Evolutionary conservation across 169 alveolate genomes (phyloP), one percentile per base, ranked within the genome.

Genomic region (Cryptosporidium viatorum): DNA sequence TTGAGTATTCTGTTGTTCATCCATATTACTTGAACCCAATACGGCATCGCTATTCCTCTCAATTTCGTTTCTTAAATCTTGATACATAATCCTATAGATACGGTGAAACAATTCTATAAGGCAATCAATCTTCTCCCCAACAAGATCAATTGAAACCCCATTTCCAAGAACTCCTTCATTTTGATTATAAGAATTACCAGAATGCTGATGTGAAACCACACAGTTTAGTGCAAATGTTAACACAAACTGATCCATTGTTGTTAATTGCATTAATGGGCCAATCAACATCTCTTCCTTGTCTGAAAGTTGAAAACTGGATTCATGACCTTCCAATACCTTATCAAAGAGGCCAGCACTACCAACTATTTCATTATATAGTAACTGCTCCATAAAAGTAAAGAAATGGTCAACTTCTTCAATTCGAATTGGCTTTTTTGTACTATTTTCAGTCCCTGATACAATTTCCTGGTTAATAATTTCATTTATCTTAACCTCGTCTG

Each of bases 31-130:
- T 18, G 43, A 33, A 21, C 31, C 10, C n/a, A 65, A 26, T 65
- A 65, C 35, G 5, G 41, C 10, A 65, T 35, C 51, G 4, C 37
- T 3, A 43, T 80, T 65, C 14, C 89, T 58, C 29, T 62, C 69
- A 21, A 65, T 55, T 29, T 59, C 75, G 41, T 80, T 80, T 14
- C 59, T 80, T 26, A 80, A 80, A 80, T 80, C 80, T 26, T 80
- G 80, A 43, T 62, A 80, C 89, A 80, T 80, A 43, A 80, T 80
- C 26, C 89, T 59, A 48, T 80, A 80, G 43, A 80, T 80, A n/a
- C 89, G 52, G 16, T 80, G 75, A 14, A 62, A 80, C 21, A 80
- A 62, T 43, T 59, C 75, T 8, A 48, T 23, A 3, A 65, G 33
- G 10, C 41, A 23, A 29, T 80, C 23, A 6, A 80, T 41, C 18